These are phyloP conservation scores for Pythium aphanidermatum DNA, from an alignment of 352 stramenopile species.

Conservation along the genomic window DNA sequence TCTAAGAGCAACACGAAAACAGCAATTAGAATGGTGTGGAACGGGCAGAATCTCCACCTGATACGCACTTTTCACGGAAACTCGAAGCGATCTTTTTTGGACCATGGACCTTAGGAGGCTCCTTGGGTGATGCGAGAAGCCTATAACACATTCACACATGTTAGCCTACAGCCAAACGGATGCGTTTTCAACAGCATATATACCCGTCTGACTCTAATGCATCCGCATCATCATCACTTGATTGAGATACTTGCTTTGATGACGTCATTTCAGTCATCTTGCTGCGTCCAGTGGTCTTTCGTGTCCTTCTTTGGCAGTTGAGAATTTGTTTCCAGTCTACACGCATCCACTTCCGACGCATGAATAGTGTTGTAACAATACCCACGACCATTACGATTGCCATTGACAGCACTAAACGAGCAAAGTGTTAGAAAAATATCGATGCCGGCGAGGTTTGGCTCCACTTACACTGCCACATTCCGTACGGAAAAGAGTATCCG, in stretches of 20 bases:
- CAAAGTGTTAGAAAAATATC: too few species aligned
- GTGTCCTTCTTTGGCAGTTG: constrained; percentile 7
- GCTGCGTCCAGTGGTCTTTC: constrained; percentile 4
- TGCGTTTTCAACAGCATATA: not conserved
- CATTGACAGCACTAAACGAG: constrained; percentile 52
- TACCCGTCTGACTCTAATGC: constrained; percentile 13
- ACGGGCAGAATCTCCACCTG: not conserved
- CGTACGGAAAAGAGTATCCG: constrained; percentile 38
- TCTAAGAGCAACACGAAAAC: constrained; percentile 10
- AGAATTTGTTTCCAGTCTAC: constrained; percentile 13
- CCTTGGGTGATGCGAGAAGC: not conserved
- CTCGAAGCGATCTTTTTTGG: constrained; percentile 9
- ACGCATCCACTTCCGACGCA: constrained; percentile 35
- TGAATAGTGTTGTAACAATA: constrained; percentile 39
- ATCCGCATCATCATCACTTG: constrained; percentile 3
- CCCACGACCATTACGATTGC: constrained; percentile 43
- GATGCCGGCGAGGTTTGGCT: too few species aligned
- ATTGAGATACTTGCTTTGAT: not conserved
- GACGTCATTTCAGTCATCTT: not conserved
- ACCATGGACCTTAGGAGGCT: constrained; percentile 7
- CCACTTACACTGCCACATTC: constrained; percentile 46
- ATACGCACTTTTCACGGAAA: constrained; percentile 31
- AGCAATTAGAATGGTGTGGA: not conserved
- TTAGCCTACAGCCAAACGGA: not conserved
- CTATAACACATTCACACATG: not conserved